phyloP scores from a whole-genome alignment of 441 rosid species.

The Dalechampia spathulata region DNA sequence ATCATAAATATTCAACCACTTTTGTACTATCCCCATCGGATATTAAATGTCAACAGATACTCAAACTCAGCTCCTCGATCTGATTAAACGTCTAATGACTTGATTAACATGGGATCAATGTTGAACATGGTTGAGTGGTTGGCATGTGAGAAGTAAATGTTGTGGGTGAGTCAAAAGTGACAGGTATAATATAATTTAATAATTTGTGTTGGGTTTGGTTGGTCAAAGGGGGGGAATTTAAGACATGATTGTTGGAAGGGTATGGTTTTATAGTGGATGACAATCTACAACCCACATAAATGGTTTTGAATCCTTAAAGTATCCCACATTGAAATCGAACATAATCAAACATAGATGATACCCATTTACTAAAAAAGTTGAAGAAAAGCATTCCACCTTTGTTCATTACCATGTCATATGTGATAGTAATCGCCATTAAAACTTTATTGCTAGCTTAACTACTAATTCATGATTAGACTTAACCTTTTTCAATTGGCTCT shows the following conservation, averaged over 20 bases:
- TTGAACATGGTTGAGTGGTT: conserved; percentile 11
- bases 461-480: neutral
- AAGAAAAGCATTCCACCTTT: conserved; percentile 9
- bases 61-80: no score
- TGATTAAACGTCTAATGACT: no score
- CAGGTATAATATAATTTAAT: no score
- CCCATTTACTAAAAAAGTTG: neutral
- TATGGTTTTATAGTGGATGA: conserved; percentile 13
- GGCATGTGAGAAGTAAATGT: conserved; percentile 15
- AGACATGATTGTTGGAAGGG: conserved; percentile 16
- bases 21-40: no score
- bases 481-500: conserved; percentile 3
- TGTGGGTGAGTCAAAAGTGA: conserved; percentile 23
- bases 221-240: no score
- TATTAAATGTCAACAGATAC: no score
- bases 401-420: neutral
- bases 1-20: no score
- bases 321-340: neutral
- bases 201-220: no score
- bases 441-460: no score
- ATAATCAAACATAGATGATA: conserved; percentile 6
- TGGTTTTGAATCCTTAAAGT: conserved; percentile 8
- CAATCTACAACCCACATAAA: neutral
- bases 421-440: no score
- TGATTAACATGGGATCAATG: no score